Percentiles rank a stretch among this genome's conserved stretches.
phyloP scores from a whole-genome alignment of 176 grass and related monocot genomes.

The Phyllostachys edulis region DNA sequence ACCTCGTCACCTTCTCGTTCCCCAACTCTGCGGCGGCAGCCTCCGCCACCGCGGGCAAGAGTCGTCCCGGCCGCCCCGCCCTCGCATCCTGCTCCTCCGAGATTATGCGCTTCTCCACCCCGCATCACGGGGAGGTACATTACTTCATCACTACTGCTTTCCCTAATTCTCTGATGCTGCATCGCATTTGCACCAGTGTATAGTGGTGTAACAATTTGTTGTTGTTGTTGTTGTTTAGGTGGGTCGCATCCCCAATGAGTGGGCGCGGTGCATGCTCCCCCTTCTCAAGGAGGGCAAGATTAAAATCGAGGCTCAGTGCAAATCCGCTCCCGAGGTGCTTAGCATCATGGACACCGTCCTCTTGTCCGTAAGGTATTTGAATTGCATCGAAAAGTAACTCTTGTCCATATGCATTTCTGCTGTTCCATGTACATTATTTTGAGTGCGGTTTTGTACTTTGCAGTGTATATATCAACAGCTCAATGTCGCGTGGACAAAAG shows the following conservation, averaged over 20 bases:
- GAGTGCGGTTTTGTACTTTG: slow-evolving; percentile 21
- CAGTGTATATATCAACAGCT: slow-evolving; percentile 82
- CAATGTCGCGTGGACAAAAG: slow-evolving; percentile 54
- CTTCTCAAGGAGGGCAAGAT: slow-evolving; percentile 66
- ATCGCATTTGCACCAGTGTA: not conserved
- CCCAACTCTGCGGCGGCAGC: slow-evolving; percentile 31
- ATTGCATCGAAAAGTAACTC: not conserved
- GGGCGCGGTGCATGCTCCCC: slow-evolving; percentile 76
- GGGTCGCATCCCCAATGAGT: slow-evolving; percentile 95
- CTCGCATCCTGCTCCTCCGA: slow-evolving; percentile 52
- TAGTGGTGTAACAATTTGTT: not conserved
- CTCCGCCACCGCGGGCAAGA: slow-evolving; percentile 18
- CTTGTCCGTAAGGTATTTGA: slow-evolving; percentile 68
- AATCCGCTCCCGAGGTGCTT: slow-evolving; percentile 60
- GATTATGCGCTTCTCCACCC: slow-evolving; percentile 82
- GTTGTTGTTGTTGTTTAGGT: slow-evolving; percentile 38
- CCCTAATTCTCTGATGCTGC: not conserved
- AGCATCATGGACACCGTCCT: slow-evolving; percentile 80
- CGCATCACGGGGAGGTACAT: slow-evolving; percentile 58
- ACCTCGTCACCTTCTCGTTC: slow-evolving; percentile 63
- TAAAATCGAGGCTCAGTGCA: slow-evolving; percentile 56
- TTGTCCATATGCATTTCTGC: not conserved
- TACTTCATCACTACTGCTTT: not conserved
- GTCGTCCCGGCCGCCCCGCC: slow-evolving; percentile 19
- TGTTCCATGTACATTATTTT: not conserved